Evolutionary conservation across 1,139 yeast species (phyloP).

Genomic region (Zygosaccharomyces sapae): DNA sequence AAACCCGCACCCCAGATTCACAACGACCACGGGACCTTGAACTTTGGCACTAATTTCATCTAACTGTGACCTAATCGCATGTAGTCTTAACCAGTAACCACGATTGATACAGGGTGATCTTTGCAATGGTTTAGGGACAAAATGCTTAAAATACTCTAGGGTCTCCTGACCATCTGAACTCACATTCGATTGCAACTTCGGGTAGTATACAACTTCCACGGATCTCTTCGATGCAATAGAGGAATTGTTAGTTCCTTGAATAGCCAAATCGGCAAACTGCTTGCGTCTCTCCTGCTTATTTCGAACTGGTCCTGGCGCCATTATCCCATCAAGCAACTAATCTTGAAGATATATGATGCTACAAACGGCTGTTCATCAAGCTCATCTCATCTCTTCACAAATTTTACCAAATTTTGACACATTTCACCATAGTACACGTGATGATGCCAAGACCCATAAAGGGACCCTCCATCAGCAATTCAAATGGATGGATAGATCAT

Average conservation of each 20-base stretch:
- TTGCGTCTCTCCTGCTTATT: slow-evolving; percentile 45
- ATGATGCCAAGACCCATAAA: background rate
- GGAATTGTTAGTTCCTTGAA: slow-evolving; percentile 80
- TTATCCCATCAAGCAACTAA: background rate
- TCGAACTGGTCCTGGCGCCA: slow-evolving; percentile 41
- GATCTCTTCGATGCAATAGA: slow-evolving; percentile 81
- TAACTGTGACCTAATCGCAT: slow-evolving; percentile 56
- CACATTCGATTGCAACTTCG: slow-evolving; percentile 40
- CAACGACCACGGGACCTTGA: slow-evolving; percentile 39
- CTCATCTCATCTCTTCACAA: background rate
- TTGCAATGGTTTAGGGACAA: slow-evolving; percentile 60
- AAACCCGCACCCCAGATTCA: slow-evolving; percentile 80
- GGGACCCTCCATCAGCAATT: background rate
- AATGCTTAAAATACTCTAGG: slow-evolving; percentile 55
- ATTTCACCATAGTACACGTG: background rate
- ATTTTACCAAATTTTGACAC: background rate
- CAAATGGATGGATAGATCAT: background rate
- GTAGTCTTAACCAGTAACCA: slow-evolving; percentile 82
- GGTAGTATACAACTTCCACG: slow-evolving; percentile 61
- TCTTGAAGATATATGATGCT: background rate
- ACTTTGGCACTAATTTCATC: slow-evolving; percentile 40
- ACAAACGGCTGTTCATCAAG: background rate
- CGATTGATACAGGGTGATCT: slow-evolving; percentile 78
- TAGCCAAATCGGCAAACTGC: slow-evolving; percentile 55
- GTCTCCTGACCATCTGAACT: slow-evolving; percentile 24